Evolutionary conservation across 192 early-diverging fungal genomes (phyloP).

Genomic region (Coemansia nantahalensis): DNA sequence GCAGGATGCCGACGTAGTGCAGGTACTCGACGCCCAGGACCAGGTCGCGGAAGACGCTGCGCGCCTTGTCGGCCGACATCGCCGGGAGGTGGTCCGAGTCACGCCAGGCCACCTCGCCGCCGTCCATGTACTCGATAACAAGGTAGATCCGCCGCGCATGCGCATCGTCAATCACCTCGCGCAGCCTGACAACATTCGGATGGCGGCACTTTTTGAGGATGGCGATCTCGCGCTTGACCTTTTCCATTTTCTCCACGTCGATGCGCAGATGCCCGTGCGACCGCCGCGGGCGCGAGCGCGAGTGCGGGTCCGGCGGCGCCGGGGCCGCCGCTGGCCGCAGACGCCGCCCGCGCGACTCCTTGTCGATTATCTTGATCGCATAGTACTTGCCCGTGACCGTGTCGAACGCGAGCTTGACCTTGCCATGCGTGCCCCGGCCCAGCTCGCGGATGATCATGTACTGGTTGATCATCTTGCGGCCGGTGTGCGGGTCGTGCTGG

Average conservation of each 20-base stretch:
- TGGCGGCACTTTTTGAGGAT: constrained; percentile 95
- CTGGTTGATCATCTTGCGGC: constrained; percentile 95
- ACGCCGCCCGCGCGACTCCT: constrained; percentile 49
- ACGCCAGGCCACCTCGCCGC: constrained; percentile 92
- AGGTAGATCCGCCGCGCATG: constrained; percentile 88
- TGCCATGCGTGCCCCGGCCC: constrained; percentile 92
- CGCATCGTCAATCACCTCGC: constrained; percentile 96
- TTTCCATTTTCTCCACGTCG: constrained; percentile 59
- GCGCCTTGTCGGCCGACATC: constrained; percentile 60
- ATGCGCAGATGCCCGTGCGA: constrained; percentile 46
- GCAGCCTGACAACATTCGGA: constrained; percentile 84
- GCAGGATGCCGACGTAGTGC: constrained; percentile 93
- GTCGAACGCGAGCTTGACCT: constrained; percentile 90
- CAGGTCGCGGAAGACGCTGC: constrained; percentile 85
- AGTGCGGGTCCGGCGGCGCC: constrained; percentile 13
- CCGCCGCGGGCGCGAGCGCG: not conserved
- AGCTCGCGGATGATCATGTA: constrained; percentile 90
- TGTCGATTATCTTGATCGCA: constrained; percentile 58
- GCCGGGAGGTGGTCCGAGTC: constrained; percentile 61
- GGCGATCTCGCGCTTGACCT: constrained; percentile 92
- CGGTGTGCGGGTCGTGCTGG: constrained; percentile 78
- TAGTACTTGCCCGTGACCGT: constrained; percentile 69
- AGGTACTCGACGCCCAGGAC: constrained; percentile 91
- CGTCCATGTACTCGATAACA: constrained; percentile 88
- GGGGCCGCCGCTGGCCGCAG: constrained; percentile 19